phyloP scores from a whole-genome alignment of 2,329 filamentous ascomycete species.

The Fusarium sp. region DNA sequence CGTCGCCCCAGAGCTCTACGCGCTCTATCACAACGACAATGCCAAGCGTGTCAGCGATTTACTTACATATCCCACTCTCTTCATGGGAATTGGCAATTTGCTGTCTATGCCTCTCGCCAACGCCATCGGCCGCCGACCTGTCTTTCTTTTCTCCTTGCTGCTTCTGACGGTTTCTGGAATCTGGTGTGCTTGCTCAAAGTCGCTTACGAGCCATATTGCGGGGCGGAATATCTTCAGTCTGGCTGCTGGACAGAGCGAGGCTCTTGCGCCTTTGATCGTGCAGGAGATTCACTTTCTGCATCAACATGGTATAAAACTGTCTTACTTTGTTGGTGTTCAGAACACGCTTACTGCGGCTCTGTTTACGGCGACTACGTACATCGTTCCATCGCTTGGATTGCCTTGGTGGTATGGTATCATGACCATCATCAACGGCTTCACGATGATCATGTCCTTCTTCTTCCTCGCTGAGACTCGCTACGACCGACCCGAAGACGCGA shows the following conservation, averaged over 20 bases:
- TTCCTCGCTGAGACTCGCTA: slow-evolving; percentile 4
- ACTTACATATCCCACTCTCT: not conserved
- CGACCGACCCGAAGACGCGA: slow-evolving; percentile 2
- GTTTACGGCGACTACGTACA: not conserved
- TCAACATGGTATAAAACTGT: not conserved
- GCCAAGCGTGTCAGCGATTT: slow-evolving; percentile 1
- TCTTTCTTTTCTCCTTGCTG: not conserved
- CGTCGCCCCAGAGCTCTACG: not conserved
- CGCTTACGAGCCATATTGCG: not conserved
- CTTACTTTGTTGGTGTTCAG: slow-evolving; percentile 2
- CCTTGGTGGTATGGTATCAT: slow-evolving; percentile 18
- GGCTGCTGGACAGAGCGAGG: slow-evolving; percentile 9
- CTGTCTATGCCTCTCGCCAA: not conserved
- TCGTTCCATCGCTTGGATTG: not conserved
- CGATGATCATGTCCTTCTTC: not conserved
- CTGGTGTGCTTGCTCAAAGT: slow-evolving; percentile 9
- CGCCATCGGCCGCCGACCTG: not conserved
- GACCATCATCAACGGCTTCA: not conserved
- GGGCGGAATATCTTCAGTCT: not conserved
- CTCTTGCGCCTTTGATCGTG: not conserved
- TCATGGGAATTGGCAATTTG: slow-evolving; percentile 5
- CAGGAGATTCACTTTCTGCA: slow-evolving; percentile 4
- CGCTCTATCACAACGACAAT: not conserved
- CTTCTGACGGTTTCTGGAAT: not conserved
- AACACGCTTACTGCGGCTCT: not conserved